Percentiles rank a stretch among this genome's conserved stretches.
Evolutionary conservation across 805 yeast species (phyloP).

Genomic region (Komagataella phaffii): DNA sequence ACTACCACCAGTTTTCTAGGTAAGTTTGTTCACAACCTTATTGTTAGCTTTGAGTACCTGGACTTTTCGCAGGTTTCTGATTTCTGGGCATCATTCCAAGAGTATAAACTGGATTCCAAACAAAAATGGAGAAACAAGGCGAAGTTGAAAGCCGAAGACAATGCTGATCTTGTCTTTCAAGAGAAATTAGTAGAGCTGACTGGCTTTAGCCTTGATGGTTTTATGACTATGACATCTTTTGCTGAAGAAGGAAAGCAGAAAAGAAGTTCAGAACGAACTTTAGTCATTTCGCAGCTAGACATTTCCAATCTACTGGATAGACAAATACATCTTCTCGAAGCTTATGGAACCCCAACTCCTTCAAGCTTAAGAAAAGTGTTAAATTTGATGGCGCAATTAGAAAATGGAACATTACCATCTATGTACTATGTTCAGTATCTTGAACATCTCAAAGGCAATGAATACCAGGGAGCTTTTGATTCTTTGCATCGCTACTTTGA

Average conservation of each 20-base stretch:
- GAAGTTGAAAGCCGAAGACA: not conserved
- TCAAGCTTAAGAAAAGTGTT: slow-evolving; percentile 26
- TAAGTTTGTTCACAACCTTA: slow-evolving; percentile 25
- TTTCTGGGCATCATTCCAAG: slow-evolving; percentile 27
- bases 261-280: slow-evolving; percentile 7
- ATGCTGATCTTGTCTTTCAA: not conserved
- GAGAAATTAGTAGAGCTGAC: not conserved
- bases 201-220: not conserved
- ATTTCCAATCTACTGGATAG: slow-evolving; percentile 33
- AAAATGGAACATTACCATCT: slow-evolving; percentile 26
- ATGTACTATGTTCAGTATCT: slow-evolving; percentile 47
- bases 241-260: not conserved
- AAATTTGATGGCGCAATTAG: slow-evolving; percentile 31
- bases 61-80: slow-evolving; percentile 31
- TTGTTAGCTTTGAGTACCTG: slow-evolving; percentile 25
- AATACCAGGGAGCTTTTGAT: slow-evolving; percentile 49
- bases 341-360: slow-evolving; percentile 37
- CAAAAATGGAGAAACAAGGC: not conserved
- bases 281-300: slow-evolving; percentile 37
- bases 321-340: slow-evolving; percentile 39
- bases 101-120: slow-evolving; percentile 17
- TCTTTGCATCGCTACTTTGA: slow-evolving; percentile 53
- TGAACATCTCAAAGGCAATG: slow-evolving; percentile 41
- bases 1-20: slow-evolving; percentile 31
- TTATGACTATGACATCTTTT: not conserved